phyloP scores from a whole-genome alignment of 75 land plant genomes.

The Pseudotsuga menziesii region DNA sequence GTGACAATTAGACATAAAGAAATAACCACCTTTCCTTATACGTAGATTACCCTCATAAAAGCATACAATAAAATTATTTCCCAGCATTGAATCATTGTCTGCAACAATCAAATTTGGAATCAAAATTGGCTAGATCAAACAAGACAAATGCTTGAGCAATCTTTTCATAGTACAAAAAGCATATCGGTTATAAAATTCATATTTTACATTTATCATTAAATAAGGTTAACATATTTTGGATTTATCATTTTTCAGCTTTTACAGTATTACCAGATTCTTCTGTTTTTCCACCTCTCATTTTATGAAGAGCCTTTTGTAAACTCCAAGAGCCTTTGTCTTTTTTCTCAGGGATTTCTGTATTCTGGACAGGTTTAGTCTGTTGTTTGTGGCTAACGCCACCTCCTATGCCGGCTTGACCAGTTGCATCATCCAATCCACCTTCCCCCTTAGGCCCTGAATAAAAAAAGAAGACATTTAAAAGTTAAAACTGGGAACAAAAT shows the following conservation, averaged over 20 bases:
- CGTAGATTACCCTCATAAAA: not conserved
- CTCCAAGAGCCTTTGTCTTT: constrained; percentile 19
- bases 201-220: constrained; percentile 18
- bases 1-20: not conserved
- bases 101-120: not conserved
- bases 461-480: not conserved
- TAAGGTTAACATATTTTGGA: constrained; percentile 17
- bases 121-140: not conserved
- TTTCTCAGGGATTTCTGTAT: constrained; percentile 6
- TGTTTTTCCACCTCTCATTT: constrained; percentile 18
- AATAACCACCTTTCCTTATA: not conserved
- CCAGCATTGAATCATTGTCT: not conserved
- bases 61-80: not conserved
- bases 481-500: no score
- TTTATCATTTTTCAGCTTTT: constrained; percentile 12
- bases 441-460: constrained; percentile 44
- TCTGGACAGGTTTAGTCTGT: not conserved
- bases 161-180: not conserved
- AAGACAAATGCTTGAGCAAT: no score
- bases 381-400: constrained; percentile 13
- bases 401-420: constrained; percentile 37
- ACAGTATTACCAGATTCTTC: constrained; percentile 3
- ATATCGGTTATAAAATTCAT: not conserved
- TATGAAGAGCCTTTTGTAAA: constrained; percentile 17
- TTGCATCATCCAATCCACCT: constrained; percentile 48